A percentile compares a stretch with the other conserved stretches of the same genome.
Evolutionary conservation across 129 eudicot genomes (phyloP).

Genomic region (Arctium minus): DNA sequence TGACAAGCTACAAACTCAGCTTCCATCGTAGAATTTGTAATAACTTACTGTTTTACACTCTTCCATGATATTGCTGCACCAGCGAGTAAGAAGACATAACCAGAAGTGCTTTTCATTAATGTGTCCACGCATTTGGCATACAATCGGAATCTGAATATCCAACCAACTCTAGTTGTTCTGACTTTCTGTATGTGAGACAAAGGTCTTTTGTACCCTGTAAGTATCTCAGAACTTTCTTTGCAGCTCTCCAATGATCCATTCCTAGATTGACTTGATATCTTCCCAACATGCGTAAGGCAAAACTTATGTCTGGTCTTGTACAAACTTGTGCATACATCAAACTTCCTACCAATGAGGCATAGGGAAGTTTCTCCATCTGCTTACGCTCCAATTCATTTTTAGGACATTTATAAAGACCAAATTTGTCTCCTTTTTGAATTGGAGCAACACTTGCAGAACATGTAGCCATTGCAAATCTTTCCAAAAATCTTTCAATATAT

Average conservation of each 20-base stretch:
- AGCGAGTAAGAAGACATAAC: no score
- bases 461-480: no score
- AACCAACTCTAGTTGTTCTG: background rate
- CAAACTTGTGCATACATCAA: background rate
- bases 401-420: no score
- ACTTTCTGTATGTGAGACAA: background rate
- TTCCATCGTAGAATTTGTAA: background rate
- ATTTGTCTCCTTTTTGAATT: no score
- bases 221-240: background rate
- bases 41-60: background rate
- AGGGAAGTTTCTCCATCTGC: background rate
- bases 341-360: background rate
- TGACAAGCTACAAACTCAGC: background rate
- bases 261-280: background rate
- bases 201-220: background rate
- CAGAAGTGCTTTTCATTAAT: no score
- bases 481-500: background rate
- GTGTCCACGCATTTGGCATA: background rate
- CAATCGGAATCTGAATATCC: background rate
- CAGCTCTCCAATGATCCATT: background rate
- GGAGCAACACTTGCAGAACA: no score
- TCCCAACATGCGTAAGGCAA: background rate
- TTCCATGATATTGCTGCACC: no score
- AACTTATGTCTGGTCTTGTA: background rate
- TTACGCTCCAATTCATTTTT: background rate